Percentiles rank a stretch among this genome's conserved stretches.
Conservation (phyloP, 306 rosid genomes). For the Lithocarpus polystachyus region DNA sequence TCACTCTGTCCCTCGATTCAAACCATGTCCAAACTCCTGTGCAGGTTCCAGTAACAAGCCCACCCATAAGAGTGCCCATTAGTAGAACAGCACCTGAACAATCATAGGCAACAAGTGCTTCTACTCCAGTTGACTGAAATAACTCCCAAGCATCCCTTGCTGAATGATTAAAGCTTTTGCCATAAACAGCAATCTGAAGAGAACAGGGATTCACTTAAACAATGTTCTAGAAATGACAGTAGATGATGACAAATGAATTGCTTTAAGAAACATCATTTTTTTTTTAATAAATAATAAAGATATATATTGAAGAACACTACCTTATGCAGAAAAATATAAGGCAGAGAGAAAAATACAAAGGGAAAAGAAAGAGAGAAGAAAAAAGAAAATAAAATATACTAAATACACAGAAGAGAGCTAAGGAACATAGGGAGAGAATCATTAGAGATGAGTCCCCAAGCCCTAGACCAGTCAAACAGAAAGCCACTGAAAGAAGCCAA, state of each 20-base stretch:
- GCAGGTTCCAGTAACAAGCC: constrained; percentile 91
- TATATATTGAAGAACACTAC: too few species aligned
- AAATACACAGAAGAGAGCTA: too few species aligned
- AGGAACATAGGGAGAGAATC: too few species aligned
- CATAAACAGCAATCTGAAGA: constrained; percentile 84
- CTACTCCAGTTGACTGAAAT: constrained; percentile 97
- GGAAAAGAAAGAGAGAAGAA: too few species aligned
- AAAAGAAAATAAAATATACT: too few species aligned
- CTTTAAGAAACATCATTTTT: background rate
- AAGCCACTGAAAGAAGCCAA: too few species aligned
- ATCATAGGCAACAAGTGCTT: constrained; percentile 87
- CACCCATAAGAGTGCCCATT: constrained; percentile 86
- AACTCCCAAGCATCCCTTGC: constrained; percentile 99
- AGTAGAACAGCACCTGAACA: constrained; percentile 94
- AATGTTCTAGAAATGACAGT: constrained; percentile 5
- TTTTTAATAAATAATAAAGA: too few species aligned
- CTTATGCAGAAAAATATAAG: too few species aligned
- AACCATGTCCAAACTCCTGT: constrained; percentile 92
- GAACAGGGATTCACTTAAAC: constrained; percentile 8
- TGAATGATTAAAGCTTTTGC: constrained; percentile 87
- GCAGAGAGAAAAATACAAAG: too few species aligned
- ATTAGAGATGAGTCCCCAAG: too few species aligned
- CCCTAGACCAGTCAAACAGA: too few species aligned
- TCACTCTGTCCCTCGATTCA: constrained; percentile 67
- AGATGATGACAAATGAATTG: constrained; percentile 1